Evolutionary conservation across 2,329 filamentous ascomycete genomes (phyloP).

Genomic region (Penicillium sp.): DNA sequence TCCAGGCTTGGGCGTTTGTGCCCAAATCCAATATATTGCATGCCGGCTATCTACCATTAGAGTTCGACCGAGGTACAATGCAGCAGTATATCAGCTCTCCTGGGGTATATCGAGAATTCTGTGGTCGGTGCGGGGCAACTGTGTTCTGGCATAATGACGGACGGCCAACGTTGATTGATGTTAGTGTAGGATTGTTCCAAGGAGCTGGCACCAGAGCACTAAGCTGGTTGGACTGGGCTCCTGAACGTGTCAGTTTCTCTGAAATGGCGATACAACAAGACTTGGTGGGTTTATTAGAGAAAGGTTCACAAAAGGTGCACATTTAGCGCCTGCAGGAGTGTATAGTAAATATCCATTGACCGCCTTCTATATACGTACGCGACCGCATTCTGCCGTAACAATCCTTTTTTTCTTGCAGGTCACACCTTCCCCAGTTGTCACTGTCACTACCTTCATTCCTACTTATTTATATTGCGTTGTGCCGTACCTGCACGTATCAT

Average conservation of each 20-base stretch:
- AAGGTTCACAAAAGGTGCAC: constrained; percentile 6
- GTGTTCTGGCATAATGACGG: constrained; percentile 61
- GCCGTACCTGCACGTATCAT: background rate
- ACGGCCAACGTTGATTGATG: constrained; percentile 60
- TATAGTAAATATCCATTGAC: background rate
- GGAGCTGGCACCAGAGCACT: constrained; percentile 56
- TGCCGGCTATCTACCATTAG: constrained; percentile 32
- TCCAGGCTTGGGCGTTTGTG: constrained; percentile 67
- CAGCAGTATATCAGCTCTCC: constrained; percentile 55
- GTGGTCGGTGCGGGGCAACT: constrained; percentile 61
- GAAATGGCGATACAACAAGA: constrained; percentile 51
- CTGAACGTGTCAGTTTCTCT: constrained; percentile 57
- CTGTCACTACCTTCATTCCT: background rate
- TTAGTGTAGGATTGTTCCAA: constrained; percentile 61
- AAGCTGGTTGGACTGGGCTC: constrained; percentile 64
- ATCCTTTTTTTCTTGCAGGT: background rate
- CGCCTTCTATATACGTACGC: background rate
- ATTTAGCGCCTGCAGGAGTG: background rate
- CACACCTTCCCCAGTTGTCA: background rate
- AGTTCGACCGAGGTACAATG: constrained; percentile 46
- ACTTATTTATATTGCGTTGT: background rate
- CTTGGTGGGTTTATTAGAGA: constrained; percentile 29
- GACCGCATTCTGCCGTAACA: background rate
- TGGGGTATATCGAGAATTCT: constrained; percentile 62
- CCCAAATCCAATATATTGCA: constrained; percentile 59